phyloP scores from a whole-genome alignment of 2,329 filamentous ascomycete species.

The Colletotrichum lupini region DNA sequence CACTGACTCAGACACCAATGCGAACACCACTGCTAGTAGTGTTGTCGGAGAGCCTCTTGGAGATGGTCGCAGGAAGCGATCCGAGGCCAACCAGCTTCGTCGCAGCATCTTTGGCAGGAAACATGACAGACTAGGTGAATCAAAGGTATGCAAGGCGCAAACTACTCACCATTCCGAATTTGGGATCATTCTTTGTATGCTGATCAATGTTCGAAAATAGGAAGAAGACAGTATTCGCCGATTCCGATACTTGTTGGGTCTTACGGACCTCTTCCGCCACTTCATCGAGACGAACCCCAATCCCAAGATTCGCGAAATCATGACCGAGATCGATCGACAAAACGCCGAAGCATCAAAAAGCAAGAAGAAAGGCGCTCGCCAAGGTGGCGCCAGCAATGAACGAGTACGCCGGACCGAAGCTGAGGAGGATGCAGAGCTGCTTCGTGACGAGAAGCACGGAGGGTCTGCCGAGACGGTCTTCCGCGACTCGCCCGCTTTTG shows the following conservation, averaged over 20 bases:
- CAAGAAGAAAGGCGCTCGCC: constrained; percentile 80
- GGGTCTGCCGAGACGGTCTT: constrained; percentile 90
- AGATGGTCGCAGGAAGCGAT: constrained; percentile 87
- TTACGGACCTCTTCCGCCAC: constrained; percentile 97
- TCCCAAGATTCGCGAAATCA: constrained; percentile 92
- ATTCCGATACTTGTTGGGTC: constrained; percentile 92
- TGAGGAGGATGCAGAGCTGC: constrained; percentile 92
- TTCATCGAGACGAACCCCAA: constrained; percentile 99
- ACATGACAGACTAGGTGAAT: constrained; percentile 90
- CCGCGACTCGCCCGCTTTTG: constrained; percentile 90
- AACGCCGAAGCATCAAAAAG: constrained; percentile 79
- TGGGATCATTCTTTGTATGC: background rate
- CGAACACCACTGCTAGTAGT: constrained; percentile 82
- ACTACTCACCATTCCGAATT: too few species aligned
- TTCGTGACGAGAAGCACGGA: constrained; percentile 89
- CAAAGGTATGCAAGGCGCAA: constrained; percentile 72
- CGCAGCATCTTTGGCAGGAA: constrained; percentile 96
- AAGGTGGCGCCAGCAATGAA: constrained; percentile 84
- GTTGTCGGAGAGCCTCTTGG: constrained; percentile 77
- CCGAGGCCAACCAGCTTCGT: constrained; percentile 88
- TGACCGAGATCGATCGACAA: constrained; percentile 93
- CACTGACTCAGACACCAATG: constrained; percentile 74
- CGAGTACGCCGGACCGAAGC: constrained; percentile 91
- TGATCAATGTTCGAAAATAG: constrained; percentile 52
- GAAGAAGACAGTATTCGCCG: constrained; percentile 95